These are phyloP conservation scores for Chlamydomonas eustigma DNA, from an alignment of 139 green algal species.

Conservation along the genomic window DNA sequence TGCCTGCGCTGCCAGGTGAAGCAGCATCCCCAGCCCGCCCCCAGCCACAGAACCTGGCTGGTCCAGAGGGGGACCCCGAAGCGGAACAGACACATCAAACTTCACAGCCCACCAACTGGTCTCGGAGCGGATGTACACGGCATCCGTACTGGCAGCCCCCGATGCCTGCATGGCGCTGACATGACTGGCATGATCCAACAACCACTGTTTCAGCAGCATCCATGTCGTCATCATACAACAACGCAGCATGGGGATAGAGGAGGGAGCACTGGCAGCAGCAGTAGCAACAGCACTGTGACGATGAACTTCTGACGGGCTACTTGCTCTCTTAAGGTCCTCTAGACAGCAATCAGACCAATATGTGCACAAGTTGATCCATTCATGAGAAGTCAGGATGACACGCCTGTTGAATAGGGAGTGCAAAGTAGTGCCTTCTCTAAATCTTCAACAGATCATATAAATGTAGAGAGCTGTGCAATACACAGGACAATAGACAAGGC, in stretches of 20 bases:
- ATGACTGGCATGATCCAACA: conserved; percentile 30
- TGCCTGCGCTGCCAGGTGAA: not conserved
- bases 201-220: conserved; percentile 38
- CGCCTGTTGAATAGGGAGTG: not conserved
- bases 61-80: not conserved
- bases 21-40: not conserved
- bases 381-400: not conserved
- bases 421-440: too few species aligned
- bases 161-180: conserved; percentile 16
- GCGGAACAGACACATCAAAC: conserved; percentile 25
- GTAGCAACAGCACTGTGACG: too few species aligned
- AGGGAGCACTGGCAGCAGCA: not conserved
- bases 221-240: conserved; percentile 29
- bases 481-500: too few species aligned
- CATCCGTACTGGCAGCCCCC: not conserved
- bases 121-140: conserved; percentile 8
- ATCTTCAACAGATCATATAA: too few species aligned
- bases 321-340: not conserved
- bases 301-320: not conserved
- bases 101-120: conserved; percentile 28
- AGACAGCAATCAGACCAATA: not conserved
- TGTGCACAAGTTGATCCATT: not conserved
- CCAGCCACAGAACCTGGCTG: not conserved
- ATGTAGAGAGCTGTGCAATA: too few species aligned
- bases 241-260: conserved; percentile 10